Evolutionary conservation across 2,329 filamentous ascomycete species (phyloP).

Genomic region (Aspergillus sp.): DNA sequence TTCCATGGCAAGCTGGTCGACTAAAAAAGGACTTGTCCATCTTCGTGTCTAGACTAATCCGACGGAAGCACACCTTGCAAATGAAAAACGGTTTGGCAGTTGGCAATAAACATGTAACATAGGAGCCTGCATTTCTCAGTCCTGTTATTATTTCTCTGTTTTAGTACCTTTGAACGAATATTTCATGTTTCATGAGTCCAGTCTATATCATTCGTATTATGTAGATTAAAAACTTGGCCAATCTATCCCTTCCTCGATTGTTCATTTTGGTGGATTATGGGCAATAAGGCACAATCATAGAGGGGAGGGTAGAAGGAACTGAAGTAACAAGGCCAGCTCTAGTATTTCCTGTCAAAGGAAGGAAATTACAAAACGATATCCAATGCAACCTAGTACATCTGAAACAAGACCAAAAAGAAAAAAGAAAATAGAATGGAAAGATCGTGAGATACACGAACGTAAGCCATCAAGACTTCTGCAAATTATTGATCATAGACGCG

Average conservation of each 20-base stretch:
- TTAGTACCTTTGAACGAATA: background rate
- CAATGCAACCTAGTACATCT: background rate
- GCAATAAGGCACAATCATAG: too few species aligned
- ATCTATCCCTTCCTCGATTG: too few species aligned
- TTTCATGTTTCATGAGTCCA: too few species aligned
- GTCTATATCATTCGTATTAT: too few species aligned
- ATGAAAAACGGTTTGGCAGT: background rate
- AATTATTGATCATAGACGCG: background rate
- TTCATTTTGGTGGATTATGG: too few species aligned
- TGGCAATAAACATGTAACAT: slow-evolving; percentile 11
- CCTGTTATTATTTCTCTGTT: slow-evolving; percentile 13
- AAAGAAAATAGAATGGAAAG: background rate
- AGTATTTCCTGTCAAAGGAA: slow-evolving; percentile 1
- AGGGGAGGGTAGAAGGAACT: too few species aligned
- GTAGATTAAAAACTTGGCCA: too few species aligned
- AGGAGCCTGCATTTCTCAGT: slow-evolving; percentile 1
- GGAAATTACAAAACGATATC: slow-evolving; percentile 1
- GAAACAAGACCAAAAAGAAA: background rate
- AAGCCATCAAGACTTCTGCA: background rate
- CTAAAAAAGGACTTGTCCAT: slow-evolving; percentile 21
- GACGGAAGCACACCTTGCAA: background rate
- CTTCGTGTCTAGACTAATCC: too few species aligned
- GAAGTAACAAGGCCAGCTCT: background rate
- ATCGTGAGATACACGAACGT: too few species aligned
- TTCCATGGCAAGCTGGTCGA: slow-evolving; percentile 69